phyloP scores from a whole-genome alignment of 2,329 filamentous ascomycete genomes.

The Ceratocystis variospora region DNA sequence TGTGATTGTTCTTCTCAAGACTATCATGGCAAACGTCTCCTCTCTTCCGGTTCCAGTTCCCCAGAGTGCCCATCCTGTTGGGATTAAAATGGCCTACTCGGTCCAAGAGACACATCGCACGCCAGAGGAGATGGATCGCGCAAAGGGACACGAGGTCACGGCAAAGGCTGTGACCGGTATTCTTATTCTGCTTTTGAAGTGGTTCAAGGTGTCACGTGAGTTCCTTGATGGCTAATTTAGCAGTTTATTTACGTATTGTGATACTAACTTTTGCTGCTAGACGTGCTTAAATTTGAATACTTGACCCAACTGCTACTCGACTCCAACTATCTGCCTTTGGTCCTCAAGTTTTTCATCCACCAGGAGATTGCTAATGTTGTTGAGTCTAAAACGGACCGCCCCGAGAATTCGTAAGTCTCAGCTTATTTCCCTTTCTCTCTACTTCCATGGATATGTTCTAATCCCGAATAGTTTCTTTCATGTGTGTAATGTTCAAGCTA shows the following conservation, averaged over 20 bases:
- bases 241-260: not conserved
- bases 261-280: conserved; percentile 26
- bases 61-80: conserved; percentile 18
- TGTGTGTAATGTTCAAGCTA: conserved; percentile 65
- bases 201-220: conserved; percentile 90
- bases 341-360: conserved; percentile 84
- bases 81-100: conserved; percentile 27
- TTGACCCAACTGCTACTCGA: conserved; percentile 85
- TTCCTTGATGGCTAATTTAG: conserved; percentile 19
- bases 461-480: conserved; percentile 60
- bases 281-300: conserved; percentile 92
- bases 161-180: conserved; percentile 86
- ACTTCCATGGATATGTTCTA: not conserved
- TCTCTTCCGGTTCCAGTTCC: conserved; percentile 36
- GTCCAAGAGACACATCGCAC: conserved; percentile 24
- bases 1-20: conserved; percentile 82
- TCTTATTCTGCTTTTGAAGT: conserved; percentile 78
- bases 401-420: conserved; percentile 56
- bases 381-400: conserved; percentile 68
- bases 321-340: conserved; percentile 84
- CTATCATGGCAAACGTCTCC: conserved; percentile 75
- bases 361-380: conserved; percentile 87
- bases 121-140: conserved; percentile 67
- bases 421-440: not conserved
- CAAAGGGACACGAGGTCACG: conserved; percentile 72